phyloP scores from a whole-genome alignment of 2,329 filamentous ascomycete genomes.

The Graphilbum ipis-grandicollis region DNA sequence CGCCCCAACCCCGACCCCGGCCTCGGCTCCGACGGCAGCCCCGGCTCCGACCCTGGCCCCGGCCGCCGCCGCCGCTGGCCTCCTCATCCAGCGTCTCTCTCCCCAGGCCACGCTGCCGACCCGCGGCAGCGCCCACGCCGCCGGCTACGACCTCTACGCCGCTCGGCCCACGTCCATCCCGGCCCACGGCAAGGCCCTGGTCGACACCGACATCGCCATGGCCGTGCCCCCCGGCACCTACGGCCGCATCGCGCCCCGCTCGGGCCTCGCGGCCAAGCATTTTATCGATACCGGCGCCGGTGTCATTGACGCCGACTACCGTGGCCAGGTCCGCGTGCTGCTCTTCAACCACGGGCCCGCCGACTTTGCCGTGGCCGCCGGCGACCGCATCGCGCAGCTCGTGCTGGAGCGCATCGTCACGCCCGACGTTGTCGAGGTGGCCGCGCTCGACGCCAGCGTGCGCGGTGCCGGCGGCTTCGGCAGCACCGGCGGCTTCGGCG shows the following conservation, averaged over 20 bases:
- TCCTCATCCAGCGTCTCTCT: constrained; percentile 80
- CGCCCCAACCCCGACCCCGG: constrained; percentile 19
- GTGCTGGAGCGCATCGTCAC: constrained; percentile 90
- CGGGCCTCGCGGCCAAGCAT: constrained; percentile 82
- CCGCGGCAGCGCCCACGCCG: constrained; percentile 73
- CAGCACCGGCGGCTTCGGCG: constrained; percentile 48
- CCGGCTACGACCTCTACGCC: constrained; percentile 87
- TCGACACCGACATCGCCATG: constrained; percentile 83
- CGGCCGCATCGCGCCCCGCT: constrained; percentile 76
- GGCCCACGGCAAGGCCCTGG: constrained; percentile 64
- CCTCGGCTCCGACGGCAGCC: constrained; percentile 9
- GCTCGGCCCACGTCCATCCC: constrained; percentile 60
- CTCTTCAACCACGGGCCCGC: constrained; percentile 80
- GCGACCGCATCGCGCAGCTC: constrained; percentile 85
- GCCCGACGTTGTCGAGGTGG: constrained; percentile 77
- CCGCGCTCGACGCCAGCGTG: constrained; percentile 77
- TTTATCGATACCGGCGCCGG: constrained; percentile 93
- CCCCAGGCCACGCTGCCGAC: constrained; percentile 67
- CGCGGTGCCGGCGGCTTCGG: constrained; percentile 83
- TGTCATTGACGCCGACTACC: constrained; percentile 95
- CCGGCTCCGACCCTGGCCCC: constrained; percentile 9
- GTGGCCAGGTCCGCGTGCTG: constrained; percentile 83
- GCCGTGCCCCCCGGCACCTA: constrained; percentile 84
- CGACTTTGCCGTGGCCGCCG: constrained; percentile 68
- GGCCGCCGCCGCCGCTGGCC: constrained; percentile 17